These are phyloP conservation scores for Lactarius indigo DNA, from an alignment of 768 basidiomycete genomes.

Conservation along the genomic window DNA sequence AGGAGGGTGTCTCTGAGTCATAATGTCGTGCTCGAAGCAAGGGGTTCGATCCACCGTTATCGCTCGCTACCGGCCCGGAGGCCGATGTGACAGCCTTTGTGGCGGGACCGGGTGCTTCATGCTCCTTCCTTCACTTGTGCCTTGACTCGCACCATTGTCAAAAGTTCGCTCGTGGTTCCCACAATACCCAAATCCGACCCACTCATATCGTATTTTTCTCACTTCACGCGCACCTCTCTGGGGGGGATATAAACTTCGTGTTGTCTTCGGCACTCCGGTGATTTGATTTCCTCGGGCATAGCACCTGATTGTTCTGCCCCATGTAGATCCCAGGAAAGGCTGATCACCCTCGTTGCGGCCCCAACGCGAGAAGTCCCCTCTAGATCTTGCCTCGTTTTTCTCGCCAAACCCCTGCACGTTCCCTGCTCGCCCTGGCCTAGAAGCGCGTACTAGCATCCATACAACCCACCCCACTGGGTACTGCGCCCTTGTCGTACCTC, in stretches of 20 bases:
- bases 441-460: neutral
- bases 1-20: conserved; percentile 14
- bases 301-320: neutral
- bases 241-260: neutral
- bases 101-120: neutral
- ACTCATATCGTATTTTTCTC: neutral
- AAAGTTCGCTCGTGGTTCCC: neutral
- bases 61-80: neutral
- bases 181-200: neutral
- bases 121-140: too few relatives aligned
- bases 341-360: neutral
- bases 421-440: neutral
- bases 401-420: neutral
- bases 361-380: neutral
- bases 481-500: neutral
- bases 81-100: neutral
- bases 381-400: neutral
- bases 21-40: neutral
- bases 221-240: neutral
- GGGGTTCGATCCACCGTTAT: neutral
- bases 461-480: neutral
- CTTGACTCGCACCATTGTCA: neutral
- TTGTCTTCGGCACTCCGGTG: neutral
- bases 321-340: neutral
- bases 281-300: neutral